Conservation (phyloP, 768 basidiomycete genomes). For the Scleroderma bovista region DNA sequence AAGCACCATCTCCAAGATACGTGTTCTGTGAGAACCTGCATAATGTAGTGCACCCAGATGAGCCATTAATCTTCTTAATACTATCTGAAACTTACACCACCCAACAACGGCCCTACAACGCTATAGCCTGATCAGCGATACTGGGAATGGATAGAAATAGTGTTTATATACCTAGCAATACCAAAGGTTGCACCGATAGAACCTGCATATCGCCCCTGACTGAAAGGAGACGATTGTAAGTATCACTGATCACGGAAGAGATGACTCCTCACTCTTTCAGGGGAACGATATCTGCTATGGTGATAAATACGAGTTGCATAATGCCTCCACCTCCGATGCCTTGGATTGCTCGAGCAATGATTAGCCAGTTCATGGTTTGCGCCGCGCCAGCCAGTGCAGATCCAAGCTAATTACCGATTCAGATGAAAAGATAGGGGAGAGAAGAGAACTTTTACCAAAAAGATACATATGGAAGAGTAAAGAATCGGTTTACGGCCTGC, state of each 20-base stretch:
- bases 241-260: background rate
- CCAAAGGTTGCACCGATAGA: constrained; percentile 80
- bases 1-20: constrained; percentile 85
- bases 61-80: background rate
- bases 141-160: background rate
- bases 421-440: background rate
- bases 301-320: constrained; percentile 71
- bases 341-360: constrained; percentile 72
- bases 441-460: constrained; percentile 45
- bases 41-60: constrained; percentile 2
- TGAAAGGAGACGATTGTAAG: constrained; percentile 16
- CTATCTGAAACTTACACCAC: constrained; percentile 57
- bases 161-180: constrained; percentile 37
- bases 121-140: constrained; percentile 23
- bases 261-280: constrained; percentile 57
- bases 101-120: constrained; percentile 73
- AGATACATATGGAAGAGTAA: constrained; percentile 57
- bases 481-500: constrained; percentile 66
- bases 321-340: constrained; percentile 83
- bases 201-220: constrained; percentile 76
- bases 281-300: constrained; percentile 78
- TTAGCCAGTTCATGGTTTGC: constrained; percentile 72
- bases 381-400: constrained; percentile 81
- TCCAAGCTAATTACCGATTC: constrained; percentile 44
- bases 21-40: constrained; percentile 64